phyloP scores from a whole-genome alignment of 2,329 filamentous ascomycete genomes.

The Byssoonygena ceratinophila region DNA sequence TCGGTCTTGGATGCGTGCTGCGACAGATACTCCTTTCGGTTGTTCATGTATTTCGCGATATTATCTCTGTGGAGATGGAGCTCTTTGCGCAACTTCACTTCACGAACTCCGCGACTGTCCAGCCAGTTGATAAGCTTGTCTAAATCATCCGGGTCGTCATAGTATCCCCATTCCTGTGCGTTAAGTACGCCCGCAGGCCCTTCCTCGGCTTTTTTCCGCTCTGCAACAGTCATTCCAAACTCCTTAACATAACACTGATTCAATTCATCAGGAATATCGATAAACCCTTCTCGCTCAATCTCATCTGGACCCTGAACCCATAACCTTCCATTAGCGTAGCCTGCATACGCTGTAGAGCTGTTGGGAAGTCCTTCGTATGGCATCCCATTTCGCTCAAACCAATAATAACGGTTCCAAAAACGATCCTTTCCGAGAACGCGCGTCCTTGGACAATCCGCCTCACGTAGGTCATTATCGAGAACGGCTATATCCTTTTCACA shows the following conservation, averaged over 20 bases:
- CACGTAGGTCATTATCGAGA: conserved; percentile 83
- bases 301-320: conserved; percentile 96
- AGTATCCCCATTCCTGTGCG: conserved; percentile 85
- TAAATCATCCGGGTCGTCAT: conserved; percentile 66
- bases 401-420: conserved; percentile 98
- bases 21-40: conserved; percentile 61
- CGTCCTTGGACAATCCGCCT: conserved; percentile 85
- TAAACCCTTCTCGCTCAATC: conserved; percentile 74
- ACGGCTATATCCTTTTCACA: conserved; percentile 77
- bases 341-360: conserved; percentile 76
- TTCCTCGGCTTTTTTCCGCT: conserved; percentile 79
- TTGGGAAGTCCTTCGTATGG: conserved; percentile 78
- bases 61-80: conserved; percentile 63
- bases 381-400: conserved; percentile 98
- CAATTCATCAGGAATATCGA: conserved; percentile 61
- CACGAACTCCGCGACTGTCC: conserved; percentile 74
- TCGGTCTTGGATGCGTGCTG: conserved; percentile 42
- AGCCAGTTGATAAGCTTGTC: conserved; percentile 78
- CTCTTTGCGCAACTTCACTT: conserved; percentile 80
- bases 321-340: conserved; percentile 85
- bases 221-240: conserved; percentile 71
- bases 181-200: conserved; percentile 50
- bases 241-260: conserved; percentile 64
- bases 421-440: conserved; percentile 84
- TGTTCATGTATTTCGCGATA: conserved; percentile 70